Conservation (phyloP, 2,329 filamentous ascomycete species). For the Fusarium tjaetaba region DNA sequence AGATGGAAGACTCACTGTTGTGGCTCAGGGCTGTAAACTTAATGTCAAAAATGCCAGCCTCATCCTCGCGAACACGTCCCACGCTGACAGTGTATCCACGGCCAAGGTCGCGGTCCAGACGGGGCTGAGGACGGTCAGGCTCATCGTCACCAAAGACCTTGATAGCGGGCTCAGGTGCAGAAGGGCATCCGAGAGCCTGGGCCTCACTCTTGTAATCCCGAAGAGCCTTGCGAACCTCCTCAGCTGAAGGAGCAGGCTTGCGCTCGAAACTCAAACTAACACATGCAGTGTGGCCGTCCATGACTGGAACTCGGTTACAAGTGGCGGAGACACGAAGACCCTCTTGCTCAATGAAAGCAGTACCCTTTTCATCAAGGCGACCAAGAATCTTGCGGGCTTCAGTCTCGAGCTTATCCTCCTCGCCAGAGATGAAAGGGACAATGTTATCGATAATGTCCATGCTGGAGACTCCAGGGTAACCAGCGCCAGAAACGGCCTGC, state of each 20-base stretch:
- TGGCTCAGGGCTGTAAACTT: slow-evolving; percentile 95
- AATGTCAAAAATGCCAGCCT: slow-evolving; percentile 89
- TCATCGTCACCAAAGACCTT: slow-evolving; percentile 80
- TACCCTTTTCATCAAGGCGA: slow-evolving; percentile 73
- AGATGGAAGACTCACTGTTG: slow-evolving; percentile 61
- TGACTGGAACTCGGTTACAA: slow-evolving; percentile 93
- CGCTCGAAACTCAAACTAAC: slow-evolving; percentile 86
- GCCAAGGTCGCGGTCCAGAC: slow-evolving; percentile 86
- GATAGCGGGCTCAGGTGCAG: slow-evolving; percentile 84
- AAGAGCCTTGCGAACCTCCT: slow-evolving; percentile 82
- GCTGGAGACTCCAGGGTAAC: slow-evolving; percentile 87
- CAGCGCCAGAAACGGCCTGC: slow-evolving; percentile 93
- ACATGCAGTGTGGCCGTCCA: slow-evolving; percentile 96
- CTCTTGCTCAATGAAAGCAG: slow-evolving; percentile 79
- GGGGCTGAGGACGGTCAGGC: slow-evolving; percentile 87
- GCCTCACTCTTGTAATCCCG: slow-evolving; percentile 84
- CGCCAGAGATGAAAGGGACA: slow-evolving; percentile 90
- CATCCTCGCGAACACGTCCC: slow-evolving; percentile 85
- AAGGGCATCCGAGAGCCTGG: slow-evolving; percentile 84
- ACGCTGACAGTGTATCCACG: slow-evolving; percentile 92
- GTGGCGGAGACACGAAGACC: slow-evolving; percentile 82
- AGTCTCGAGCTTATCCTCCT: slow-evolving; percentile 95
- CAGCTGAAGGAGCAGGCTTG: slow-evolving; percentile 76
- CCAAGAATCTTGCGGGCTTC: slow-evolving; percentile 97
- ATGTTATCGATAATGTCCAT: slow-evolving; percentile 99